A percentile compares a stretch with the other conserved stretches of the same genome.
phyloP scores from a whole-genome alignment of 371 early-diverging fungal species.

The Actinomucor elegans region DNA sequence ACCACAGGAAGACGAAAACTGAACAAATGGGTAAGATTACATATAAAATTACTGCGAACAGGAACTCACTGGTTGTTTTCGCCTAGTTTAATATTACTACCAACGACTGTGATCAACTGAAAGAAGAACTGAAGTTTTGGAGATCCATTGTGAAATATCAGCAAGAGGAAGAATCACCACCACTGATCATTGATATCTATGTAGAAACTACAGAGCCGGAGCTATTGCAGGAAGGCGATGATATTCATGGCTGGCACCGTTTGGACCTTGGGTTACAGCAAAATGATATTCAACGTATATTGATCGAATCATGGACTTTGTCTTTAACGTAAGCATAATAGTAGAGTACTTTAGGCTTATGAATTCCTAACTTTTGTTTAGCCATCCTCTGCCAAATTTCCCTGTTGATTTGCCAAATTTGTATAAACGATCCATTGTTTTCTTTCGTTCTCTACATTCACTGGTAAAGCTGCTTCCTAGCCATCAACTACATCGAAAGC shows the following conservation, averaged over 20 bases:
- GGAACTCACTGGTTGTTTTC: background rate
- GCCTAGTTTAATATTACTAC: conserved; percentile 76
- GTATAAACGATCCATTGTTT: conserved; percentile 84
- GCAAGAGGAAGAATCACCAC: conserved; percentile 55
- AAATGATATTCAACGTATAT: conserved; percentile 37
- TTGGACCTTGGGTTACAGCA: background rate
- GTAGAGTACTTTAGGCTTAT: background rate
- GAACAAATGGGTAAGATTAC: conserved; percentile 27
- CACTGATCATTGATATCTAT: conserved; percentile 11
- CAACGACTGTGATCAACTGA: conserved; percentile 65
- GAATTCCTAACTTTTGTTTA: background rate
- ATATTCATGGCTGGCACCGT: conserved; percentile 2
- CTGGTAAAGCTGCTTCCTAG: conserved; percentile 77
- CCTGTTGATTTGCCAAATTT: conserved; percentile 74
- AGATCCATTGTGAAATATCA: conserved; percentile 35
- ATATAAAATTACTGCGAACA: background rate
- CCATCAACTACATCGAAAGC: conserved; percentile 55
- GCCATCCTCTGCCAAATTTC: conserved; percentile 39
- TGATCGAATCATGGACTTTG: conserved; percentile 80
- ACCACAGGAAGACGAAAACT: conserved; percentile 12
- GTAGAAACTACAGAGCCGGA: conserved; percentile 19
- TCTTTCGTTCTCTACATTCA: conserved; percentile 81
- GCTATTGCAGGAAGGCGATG: conserved; percentile 9
- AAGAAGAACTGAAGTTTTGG: conserved; percentile 76
- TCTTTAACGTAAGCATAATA: conserved; percentile 56